Base-by-base conservation (phyloP, 1,139 yeast species). In the Arxiozyma slooffiae region DNA sequence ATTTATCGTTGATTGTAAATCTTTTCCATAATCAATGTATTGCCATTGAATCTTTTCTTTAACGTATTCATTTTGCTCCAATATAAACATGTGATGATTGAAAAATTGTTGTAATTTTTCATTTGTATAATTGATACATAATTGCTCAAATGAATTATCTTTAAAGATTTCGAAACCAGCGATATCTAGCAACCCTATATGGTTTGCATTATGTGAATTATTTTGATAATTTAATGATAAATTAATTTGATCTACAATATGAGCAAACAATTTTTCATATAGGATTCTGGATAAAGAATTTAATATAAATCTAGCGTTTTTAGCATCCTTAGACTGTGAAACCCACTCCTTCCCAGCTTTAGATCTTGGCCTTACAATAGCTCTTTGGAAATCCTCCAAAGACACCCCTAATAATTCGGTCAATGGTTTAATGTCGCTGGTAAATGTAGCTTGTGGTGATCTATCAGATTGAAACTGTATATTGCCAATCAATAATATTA, bases 131-230 rank as follows among this genome's bases (percentile, higher is more conserved):
- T 94, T 94, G 64, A 94, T 94, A 69, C 98, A 92, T 44, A 94
- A 76, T 68, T 94, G 99, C 67, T 94, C 99, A 66, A 94, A 92
- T 1, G 96, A 87, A 64, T 94, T 94, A 53, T 78, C 77, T 52
- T 87, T 82, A 65, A 94, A 94, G 53, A 92, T 92, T 70, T 94
- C 99, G 69, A 92, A 94, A 7, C 98, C 99, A 0, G 97, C 97
- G 61, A 92, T 94, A 73, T 92, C 99, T 53, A 92, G 73, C 3
- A 94, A 94, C 2, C 99, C 98, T 59, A 92, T 88, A 59, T 84
- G 90, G 52, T 84, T 80, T 20, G 72, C 67, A 20, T 72, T 67
- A 50, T 67, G 63, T 0, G 68, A 63, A 11, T 71, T 69, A 38
- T 44, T 38, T 7, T 41, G 36, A 47, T 71, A 70, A 39, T 76